A percentile compares a stretch with the other conserved stretches of the same genome.
These are phyloP conservation scores for Eucalyptus viminalis DNA, from an alignment of 345 rosid species.

Conservation along the genomic window DNA sequence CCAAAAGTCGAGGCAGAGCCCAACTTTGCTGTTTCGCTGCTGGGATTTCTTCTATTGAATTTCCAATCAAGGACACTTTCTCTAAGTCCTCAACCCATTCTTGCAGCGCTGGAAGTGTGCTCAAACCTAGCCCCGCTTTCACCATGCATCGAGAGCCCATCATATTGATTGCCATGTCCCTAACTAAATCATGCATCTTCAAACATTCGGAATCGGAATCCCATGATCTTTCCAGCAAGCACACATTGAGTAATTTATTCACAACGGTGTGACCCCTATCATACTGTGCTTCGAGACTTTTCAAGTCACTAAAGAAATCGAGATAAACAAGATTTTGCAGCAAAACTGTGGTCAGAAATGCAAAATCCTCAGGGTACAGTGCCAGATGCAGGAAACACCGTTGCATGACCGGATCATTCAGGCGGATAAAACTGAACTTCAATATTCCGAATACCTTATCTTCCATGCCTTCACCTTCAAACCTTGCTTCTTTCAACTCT, in stretches of 20 bases:
- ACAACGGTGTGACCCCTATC: background rate
- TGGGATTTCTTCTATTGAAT: fast-evolving
- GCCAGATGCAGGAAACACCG: too few relatives aligned
- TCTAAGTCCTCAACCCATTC: background rate
- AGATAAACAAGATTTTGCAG: background rate
- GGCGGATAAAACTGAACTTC: too few relatives aligned
- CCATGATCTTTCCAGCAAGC: background rate
- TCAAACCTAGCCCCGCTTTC: background rate
- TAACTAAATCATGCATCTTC: background rate
- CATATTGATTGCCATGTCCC: background rate
- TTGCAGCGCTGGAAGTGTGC: background rate
- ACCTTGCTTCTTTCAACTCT: too few relatives aligned
- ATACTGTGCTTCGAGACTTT: background rate
- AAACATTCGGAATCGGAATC: fast-evolving
- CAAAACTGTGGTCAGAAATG: too few relatives aligned
- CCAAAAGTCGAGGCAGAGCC: background rate
- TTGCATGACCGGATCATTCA: too few relatives aligned
- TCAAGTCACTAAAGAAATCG: background rate
- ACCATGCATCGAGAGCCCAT: background rate
- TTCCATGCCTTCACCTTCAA: too few relatives aligned
- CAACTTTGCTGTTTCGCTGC: background rate
- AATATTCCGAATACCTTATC: too few relatives aligned
- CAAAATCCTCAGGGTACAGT: background rate
- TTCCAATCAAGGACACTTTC: background rate
- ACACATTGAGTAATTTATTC: background rate